Conservation (phyloP, 371 early-diverging fungal species). For the Mortierella sp. region DNA sequence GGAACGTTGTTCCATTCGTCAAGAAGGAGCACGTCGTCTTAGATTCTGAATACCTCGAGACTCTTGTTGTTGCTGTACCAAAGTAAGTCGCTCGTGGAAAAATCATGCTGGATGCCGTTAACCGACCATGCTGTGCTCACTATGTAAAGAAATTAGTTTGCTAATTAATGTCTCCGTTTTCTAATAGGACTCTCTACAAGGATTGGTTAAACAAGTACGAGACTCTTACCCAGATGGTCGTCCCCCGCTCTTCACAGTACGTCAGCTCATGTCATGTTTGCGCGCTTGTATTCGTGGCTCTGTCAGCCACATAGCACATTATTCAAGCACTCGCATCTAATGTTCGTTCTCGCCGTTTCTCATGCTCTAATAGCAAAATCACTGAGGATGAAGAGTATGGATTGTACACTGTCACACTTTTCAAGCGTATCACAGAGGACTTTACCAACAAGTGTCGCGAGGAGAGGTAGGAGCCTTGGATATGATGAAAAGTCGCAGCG, state of each 20-base stretch:
- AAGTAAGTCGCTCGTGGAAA: conserved; percentile 62
- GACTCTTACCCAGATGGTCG: conserved; percentile 91
- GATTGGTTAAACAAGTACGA: conserved; percentile 93
- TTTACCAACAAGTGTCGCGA: conserved; percentile 91
- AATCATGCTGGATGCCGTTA: not conserved
- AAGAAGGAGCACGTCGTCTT: conserved; percentile 91
- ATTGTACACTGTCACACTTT: conserved; percentile 93
- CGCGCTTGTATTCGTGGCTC: not conserved
- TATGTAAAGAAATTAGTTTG: not conserved
- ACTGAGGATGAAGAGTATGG: conserved; percentile 94
- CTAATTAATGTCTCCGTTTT: not conserved
- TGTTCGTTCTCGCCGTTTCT: not conserved
- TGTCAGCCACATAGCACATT: too few relatives aligned
- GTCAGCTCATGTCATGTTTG: conserved; percentile 25
- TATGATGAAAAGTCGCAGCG: not conserved
- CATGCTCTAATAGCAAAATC: conserved; percentile 69
- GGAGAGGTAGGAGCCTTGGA: conserved; percentile 67
- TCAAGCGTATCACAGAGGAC: conserved; percentile 90
- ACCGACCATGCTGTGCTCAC: too few relatives aligned
- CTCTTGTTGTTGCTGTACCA: conserved; percentile 96
- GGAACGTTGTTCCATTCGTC: conserved; percentile 87
- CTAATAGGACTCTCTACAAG: conserved; percentile 71
- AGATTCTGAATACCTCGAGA: conserved; percentile 94
- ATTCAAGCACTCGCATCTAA: not conserved
- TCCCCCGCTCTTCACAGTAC: conserved; percentile 94